Percentiles rank a stretch among this genome's conserved stretches.
Evolutionary conservation across 2,329 filamentous ascomycete genomes (phyloP).

Genomic region (Iodosphaeria phyllophila): DNA sequence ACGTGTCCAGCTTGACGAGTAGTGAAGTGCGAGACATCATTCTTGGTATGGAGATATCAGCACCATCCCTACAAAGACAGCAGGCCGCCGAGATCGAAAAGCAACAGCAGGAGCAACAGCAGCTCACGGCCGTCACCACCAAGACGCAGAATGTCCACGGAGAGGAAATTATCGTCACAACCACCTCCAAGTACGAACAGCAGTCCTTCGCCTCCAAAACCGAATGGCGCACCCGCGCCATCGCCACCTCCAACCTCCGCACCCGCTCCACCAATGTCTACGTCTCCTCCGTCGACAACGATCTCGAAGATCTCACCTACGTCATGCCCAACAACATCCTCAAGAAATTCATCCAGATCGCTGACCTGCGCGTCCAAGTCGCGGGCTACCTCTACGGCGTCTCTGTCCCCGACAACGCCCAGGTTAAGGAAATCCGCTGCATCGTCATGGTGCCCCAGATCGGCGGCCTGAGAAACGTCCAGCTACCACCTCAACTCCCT

Average conservation of each 20-base stretch:
- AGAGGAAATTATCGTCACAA: constrained; percentile 95
- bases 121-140: constrained; percentile 91
- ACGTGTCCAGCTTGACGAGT: constrained; percentile 87
- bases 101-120: constrained; percentile 91
- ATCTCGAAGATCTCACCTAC: constrained; percentile 82
- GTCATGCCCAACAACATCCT: constrained; percentile 99
- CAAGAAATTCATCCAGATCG: constrained; percentile 94
- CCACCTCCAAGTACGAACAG: constrained; percentile 94
- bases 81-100: constrained; percentile 98
- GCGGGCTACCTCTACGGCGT: constrained; percentile 89
- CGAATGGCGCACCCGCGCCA: constrained; percentile 92
- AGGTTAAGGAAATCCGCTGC: constrained; percentile 90
- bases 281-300: constrained; percentile 87
- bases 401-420: constrained; percentile 83
- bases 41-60: constrained; percentile 97
- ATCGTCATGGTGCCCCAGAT: constrained; percentile 98
- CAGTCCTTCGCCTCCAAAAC: constrained; percentile 97
- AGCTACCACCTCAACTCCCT: constrained; percentile 75
- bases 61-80: constrained; percentile 93
- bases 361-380: constrained; percentile 89
- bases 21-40: constrained; percentile 98
- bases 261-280: constrained; percentile 97
- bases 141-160: constrained; percentile 96
- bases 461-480: constrained; percentile 78
- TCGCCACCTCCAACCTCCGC: constrained; percentile 87